Base-by-base conservation (phyloP, 2,329 filamentous ascomycete species). In the Neonectria sp. region DNA sequence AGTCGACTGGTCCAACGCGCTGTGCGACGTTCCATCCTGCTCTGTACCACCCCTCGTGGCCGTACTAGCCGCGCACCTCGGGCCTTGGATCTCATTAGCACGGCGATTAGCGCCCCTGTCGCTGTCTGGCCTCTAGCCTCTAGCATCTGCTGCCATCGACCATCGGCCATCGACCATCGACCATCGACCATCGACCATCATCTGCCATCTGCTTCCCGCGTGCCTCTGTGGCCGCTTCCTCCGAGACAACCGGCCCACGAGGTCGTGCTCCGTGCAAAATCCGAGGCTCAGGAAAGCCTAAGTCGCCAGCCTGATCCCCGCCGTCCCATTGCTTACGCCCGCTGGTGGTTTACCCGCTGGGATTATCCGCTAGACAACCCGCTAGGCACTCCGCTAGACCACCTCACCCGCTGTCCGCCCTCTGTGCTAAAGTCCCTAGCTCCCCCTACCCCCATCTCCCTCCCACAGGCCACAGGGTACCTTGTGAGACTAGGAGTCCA, bases 341-440 rank as follows among this genome's bases (percentile, higher is more conserved):
- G 59, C 59, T 33, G 55, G 27, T 62, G 60, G 53, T 66, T 56
- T 55, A 48, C 53, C 60, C 61, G 55, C 62, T 59, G 55, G 58
- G 55, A 55, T 56, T 66, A 62, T 52, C 59, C 63, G 63, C 59
- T 67, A 56, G 55, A 58, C 63, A 52, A 49, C 35, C 63, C 68
- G 72, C 72, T 71, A 74, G 55, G 31, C 25, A 60, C 60, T 63
- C 56, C 62, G 57, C 62, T 57, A 61, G 53, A 35, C 56, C 52
- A 55, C 51, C 65, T 46, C 70, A 73, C 68, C 73, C 68, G 68
- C 69, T 71, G 69, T 49, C 68, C 71, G 67, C 64, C 68, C 65
- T 67, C 65, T 64, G 69, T 71, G 60, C 69, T 71, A 65, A 64
- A 60, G 67, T 66, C 67, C 55, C 65, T 67, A 69, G 60, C 63